phyloP scores from a whole-genome alignment of 192 early-diverging fungal genomes.

The Coemansia aciculifera region DNA sequence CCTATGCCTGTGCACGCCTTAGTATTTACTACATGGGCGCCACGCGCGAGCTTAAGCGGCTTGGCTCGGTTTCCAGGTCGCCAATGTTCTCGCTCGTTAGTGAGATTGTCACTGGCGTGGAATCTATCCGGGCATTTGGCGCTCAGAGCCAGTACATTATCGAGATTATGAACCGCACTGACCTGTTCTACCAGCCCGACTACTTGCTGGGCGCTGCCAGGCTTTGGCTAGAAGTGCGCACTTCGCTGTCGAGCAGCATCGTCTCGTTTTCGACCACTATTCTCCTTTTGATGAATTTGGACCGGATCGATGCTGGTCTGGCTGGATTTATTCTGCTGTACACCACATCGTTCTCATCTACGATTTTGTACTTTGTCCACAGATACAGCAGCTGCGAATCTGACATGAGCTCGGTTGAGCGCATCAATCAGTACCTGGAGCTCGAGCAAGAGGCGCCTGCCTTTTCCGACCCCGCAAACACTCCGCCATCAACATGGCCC shows the following conservation, averaged over 20 bases:
- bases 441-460: slow-evolving; percentile 76
- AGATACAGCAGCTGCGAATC: slow-evolving; percentile 75
- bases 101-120: slow-evolving; percentile 66
- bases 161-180: slow-evolving; percentile 52
- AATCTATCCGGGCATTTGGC: slow-evolving; percentile 77
- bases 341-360: slow-evolving; percentile 75
- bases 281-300: slow-evolving; percentile 55
- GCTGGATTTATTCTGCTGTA: slow-evolving; percentile 83
- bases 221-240: slow-evolving; percentile 78
- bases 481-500: slow-evolving; percentile 64
- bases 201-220: slow-evolving; percentile 76
- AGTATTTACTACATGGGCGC: slow-evolving; percentile 64
- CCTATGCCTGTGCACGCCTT: slow-evolving; percentile 60
- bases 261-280: slow-evolving; percentile 67
- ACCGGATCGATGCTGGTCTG: slow-evolving; percentile 67
- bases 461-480: slow-evolving; percentile 57
- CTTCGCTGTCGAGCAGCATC: slow-evolving; percentile 66
- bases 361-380: slow-evolving; percentile 77
- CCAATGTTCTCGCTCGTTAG: slow-evolving; percentile 74
- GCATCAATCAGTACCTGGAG: slow-evolving; percentile 74
- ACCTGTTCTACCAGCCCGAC: slow-evolving; percentile 76
- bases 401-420: slow-evolving; percentile 81
- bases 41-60: slow-evolving; percentile 80
- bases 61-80: slow-evolving; percentile 66
- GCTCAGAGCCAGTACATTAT: slow-evolving; percentile 49